Evolutionary conservation across 2,329 filamentous ascomycete species (phyloP).

Genomic region (Phaeosphaeriaceae sp.): DNA sequence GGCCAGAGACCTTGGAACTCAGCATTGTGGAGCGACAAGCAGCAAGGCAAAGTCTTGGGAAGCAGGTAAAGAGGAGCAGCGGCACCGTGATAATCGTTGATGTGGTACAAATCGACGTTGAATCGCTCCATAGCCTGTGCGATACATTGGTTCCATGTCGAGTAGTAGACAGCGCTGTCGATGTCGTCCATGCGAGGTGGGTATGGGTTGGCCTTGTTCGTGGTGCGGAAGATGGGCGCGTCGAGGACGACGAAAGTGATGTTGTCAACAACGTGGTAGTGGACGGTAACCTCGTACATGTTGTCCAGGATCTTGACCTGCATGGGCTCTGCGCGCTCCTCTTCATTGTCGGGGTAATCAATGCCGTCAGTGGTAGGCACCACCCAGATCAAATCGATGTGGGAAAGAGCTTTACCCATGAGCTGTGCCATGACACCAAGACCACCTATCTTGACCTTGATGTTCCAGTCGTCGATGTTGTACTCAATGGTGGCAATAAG

Average conservation of each 20-base stretch:
- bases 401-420: background rate
- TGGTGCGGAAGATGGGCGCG: slow-evolving; percentile 1
- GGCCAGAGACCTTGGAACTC: background rate
- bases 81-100: slow-evolving; percentile 1
- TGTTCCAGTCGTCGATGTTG: slow-evolving; percentile 1
- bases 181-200: slow-evolving; percentile 1
- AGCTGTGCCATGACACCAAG: background rate
- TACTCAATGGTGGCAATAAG: background rate
- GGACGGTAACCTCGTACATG: background rate
- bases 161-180: background rate
- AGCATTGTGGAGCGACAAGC: background rate
- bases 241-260: slow-evolving; percentile 1
- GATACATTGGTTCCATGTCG: background rate
- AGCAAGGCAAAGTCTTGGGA: background rate
- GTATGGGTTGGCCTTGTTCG: background rate
- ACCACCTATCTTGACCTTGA: slow-evolving; percentile 1
- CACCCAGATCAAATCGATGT: background rate
- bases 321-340: background rate
- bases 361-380: background rate
- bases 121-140: background rate
- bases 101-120: background rate
- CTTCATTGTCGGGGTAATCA: background rate
- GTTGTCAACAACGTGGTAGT: background rate
- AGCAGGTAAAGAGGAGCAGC: slow-evolving; percentile 1
- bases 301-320: background rate